Conservation (phyloP, 2,329 filamentous ascomycete species). For the Colletotrichum incanum region DNA sequence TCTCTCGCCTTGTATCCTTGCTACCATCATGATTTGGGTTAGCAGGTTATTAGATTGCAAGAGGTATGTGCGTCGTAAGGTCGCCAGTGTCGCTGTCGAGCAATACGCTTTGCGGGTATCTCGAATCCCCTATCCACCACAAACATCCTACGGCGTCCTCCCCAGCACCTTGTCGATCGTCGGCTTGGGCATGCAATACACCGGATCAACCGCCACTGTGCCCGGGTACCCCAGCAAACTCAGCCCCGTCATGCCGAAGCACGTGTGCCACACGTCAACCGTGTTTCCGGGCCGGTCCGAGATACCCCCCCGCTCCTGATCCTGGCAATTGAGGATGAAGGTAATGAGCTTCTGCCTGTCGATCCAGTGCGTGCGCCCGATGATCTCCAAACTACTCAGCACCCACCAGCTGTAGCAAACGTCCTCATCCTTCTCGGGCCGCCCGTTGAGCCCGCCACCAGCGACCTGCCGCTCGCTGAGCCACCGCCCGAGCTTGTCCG, state of each 20-base stretch:
- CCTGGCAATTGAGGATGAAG: slow-evolving; percentile 93
- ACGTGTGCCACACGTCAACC: slow-evolving; percentile 97
- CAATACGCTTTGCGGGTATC: not conserved
- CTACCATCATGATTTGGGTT: slow-evolving; percentile 64
- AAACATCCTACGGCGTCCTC: not conserved
- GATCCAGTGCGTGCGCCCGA: slow-evolving; percentile 92
- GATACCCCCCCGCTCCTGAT: slow-evolving; percentile 86
- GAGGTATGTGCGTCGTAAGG: slow-evolving; percentile 58
- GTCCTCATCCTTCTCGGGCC: slow-evolving; percentile 95
- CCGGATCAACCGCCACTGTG: slow-evolving; percentile 85
- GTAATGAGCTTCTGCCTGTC: slow-evolving; percentile 82
- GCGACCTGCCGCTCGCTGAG: slow-evolving; percentile 92
- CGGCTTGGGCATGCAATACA: slow-evolving; percentile 86
- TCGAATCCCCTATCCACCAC: not conserved
- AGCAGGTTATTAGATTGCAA: slow-evolving; percentile 81
- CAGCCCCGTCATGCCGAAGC: slow-evolving; percentile 90
- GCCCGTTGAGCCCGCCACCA: slow-evolving; percentile 90
- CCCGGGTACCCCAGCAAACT: slow-evolving; percentile 86
- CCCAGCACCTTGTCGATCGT: slow-evolving; percentile 73
- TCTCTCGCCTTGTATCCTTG: slow-evolving; percentile 81
- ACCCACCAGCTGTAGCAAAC: slow-evolving; percentile 99
- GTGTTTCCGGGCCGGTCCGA: slow-evolving; percentile 93
- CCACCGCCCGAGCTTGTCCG: slow-evolving; percentile 88
- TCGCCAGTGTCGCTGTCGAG: not conserved
- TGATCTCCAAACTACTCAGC: slow-evolving; percentile 90